A percentile compares a stretch with the other conserved stretches of the same genome.
Conservation (phyloP, 768 basidiomycete genomes). For the Dioszegia crocea region DNA sequence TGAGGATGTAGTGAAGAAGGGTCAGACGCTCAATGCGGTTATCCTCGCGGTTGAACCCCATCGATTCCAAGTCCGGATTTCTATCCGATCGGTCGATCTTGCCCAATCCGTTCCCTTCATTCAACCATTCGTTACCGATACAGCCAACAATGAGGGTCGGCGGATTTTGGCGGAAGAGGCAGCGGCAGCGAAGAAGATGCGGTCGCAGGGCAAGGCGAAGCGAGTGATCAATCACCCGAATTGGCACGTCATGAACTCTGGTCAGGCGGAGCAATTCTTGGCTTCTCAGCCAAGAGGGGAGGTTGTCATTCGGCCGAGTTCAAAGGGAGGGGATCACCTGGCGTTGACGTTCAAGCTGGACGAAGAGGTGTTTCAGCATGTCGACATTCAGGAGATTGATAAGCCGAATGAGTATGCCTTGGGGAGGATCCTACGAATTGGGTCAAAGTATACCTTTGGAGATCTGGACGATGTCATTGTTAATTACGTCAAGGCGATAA, state of each 20-base stretch:
- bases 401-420: slow-evolving; percentile 51
- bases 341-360: slow-evolving; percentile 99
- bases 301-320: slow-evolving; percentile 92
- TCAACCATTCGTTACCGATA: slow-evolving; percentile 43
- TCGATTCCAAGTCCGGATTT: slow-evolving; percentile 68
- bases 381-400: slow-evolving; percentile 56
- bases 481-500: slow-evolving; percentile 91
- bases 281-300: slow-evolving; percentile 90
- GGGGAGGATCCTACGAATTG: slow-evolving; percentile 47
- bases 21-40: slow-evolving; percentile 73
- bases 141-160: slow-evolving; percentile 41
- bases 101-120: slow-evolving; percentile 29
- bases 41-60: slow-evolving; percentile 67
- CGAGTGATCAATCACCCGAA: slow-evolving; percentile 95
- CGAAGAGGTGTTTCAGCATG: slow-evolving; percentile 90
- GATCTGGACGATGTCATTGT: slow-evolving; percentile 97
- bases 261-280: slow-evolving; percentile 82
- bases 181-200: slow-evolving; percentile 74
- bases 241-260: slow-evolving; percentile 89
- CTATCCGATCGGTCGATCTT: slow-evolving; percentile 55
- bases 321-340: slow-evolving; percentile 85
- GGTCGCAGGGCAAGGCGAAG: slow-evolving; percentile 71
- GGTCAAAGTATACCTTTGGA: slow-evolving; percentile 72
- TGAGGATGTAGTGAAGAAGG: slow-evolving; percentile 62
- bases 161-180: slow-evolving; percentile 54